Conservation (phyloP, 208 protist species). For the Acanthamoeba castellanii region DNA sequence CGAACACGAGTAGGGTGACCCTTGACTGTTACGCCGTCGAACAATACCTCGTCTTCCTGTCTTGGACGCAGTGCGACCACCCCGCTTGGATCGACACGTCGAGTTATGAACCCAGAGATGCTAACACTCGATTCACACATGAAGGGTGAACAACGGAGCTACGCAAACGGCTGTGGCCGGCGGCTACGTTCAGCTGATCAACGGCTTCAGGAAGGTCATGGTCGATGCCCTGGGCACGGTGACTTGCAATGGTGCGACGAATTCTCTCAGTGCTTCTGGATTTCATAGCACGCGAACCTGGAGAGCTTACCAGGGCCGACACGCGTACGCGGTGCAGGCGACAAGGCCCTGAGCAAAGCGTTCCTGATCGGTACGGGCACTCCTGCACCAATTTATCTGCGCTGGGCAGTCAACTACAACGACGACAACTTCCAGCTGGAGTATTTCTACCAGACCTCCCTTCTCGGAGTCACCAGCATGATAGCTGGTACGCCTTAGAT, state of each 20-base stretch:
- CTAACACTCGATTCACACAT: background rate
- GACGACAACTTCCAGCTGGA: background rate
- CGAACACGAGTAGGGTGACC: background rate
- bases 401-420: conserved; percentile 53
- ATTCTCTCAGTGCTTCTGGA: background rate
- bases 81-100: no score
- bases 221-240: conserved; percentile 20
- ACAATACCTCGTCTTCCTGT: conserved; percentile 28
- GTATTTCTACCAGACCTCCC: conserved; percentile 36
- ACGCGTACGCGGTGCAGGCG: background rate
- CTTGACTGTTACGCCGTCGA: background rate
- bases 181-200: conserved; percentile 11
- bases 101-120: no score
- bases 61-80: conserved; percentile 44
- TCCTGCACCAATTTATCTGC: background rate
- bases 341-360: conserved; percentile 24
- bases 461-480: background rate
- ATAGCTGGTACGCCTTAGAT: background rate
- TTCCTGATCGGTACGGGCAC: conserved; percentile 13
- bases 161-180: background rate
- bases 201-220: background rate
- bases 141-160: conserved; percentile 17
- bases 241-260: conserved; percentile 3
- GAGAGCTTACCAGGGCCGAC: background rate
- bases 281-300: no score